Percentiles rank a stretch among this genome's conserved stretches.
Conservation (phyloP, 2,329 filamentous ascomycete species). For the Colletotrichum navitas region DNA sequence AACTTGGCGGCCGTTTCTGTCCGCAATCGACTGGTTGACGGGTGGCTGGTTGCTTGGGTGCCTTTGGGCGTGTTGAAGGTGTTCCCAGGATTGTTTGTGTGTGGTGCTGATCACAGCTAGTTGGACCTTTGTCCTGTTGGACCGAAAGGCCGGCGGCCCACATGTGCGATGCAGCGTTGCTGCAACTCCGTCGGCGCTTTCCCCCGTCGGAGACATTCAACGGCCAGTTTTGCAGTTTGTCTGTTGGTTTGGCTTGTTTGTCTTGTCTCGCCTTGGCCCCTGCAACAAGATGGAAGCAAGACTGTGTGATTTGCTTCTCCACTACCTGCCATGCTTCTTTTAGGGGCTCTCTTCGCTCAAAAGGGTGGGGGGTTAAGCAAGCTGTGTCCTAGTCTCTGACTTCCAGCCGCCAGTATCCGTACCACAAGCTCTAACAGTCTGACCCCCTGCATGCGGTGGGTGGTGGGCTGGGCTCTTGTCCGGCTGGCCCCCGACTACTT, state of each 20-base stretch:
- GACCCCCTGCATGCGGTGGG: background rate
- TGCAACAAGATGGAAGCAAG: background rate
- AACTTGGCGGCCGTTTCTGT: slow-evolving; percentile 34
- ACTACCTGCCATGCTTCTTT: background rate
- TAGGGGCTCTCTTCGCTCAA: background rate
- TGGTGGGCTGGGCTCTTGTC: background rate
- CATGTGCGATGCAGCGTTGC: slow-evolving; percentile 28
- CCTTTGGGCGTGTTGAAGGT: background rate
- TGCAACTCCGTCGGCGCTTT: slow-evolving; percentile 27
- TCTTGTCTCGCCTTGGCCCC: background rate
- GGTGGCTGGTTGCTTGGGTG: background rate
- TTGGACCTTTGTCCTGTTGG: slow-evolving; percentile 16
- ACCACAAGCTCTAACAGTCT: too few relatives aligned
- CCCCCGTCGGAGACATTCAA: too few relatives aligned
- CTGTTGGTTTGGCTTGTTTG: slow-evolving; percentile 28
- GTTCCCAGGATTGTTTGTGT: slow-evolving; percentile 10
- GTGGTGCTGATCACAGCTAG: slow-evolving; percentile 27
- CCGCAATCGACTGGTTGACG: slow-evolving; percentile 1
- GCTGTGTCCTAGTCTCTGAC: background rate
- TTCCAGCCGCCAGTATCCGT: background rate
- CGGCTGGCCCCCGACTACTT: background rate
- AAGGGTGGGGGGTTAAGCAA: too few relatives aligned
- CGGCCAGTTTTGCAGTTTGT: too few relatives aligned
- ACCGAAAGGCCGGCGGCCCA: background rate
- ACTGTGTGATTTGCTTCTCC: slow-evolving; percentile 8